Percentiles rank a stretch among this genome's conserved stretches.
These are phyloP conservation scores for Trichoderma sp. DNA, from an alignment of 2,329 filamentous ascomycete genomes.

Conservation along the genomic window DNA sequence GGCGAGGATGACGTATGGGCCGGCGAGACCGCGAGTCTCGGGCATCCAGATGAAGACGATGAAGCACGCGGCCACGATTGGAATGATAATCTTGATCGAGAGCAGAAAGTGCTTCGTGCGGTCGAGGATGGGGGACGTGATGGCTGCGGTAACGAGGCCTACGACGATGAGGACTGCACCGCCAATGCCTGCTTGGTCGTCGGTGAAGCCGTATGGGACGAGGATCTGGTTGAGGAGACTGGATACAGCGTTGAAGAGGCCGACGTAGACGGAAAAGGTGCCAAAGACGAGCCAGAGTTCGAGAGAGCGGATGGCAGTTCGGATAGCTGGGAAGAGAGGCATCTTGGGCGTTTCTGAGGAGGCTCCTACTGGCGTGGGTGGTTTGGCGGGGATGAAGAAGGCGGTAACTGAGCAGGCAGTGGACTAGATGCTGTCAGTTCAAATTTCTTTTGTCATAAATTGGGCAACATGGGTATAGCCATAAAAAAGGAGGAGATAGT, in stretches of 20 bases:
- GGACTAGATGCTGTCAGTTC: conserved; percentile 28
- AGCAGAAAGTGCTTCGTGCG: conserved; percentile 75
- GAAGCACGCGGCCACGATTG: conserved; percentile 70
- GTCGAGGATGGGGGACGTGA: conserved; percentile 80
- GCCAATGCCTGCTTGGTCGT: conserved; percentile 83
- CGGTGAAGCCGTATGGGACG: conserved; percentile 76
- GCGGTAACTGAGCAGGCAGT: conserved; percentile 63
- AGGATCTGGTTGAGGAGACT: conserved; percentile 89
- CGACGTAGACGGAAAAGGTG: conserved; percentile 82
- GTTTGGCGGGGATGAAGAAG: conserved; percentile 73
- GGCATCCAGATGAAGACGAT: conserved; percentile 78
- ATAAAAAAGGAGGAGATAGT: not conserved
- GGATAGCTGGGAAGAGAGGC: conserved; percentile 48
- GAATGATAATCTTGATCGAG: conserved; percentile 70
- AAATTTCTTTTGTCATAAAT: not conserved
- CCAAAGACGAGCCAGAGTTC: conserved; percentile 79
- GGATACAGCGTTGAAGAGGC: conserved; percentile 89
- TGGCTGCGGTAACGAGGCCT: conserved; percentile 73
- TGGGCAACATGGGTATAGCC: too few relatives aligned
- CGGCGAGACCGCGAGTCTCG: conserved; percentile 55
- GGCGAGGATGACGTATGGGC: conserved; percentile 72
- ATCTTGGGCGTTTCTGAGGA: conserved; percentile 61
- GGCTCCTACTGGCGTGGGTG: conserved; percentile 73
- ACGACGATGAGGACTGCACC: conserved; percentile 87
- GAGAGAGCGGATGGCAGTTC: conserved; percentile 53